Evolutionary conservation across 2,329 filamentous ascomycete species (phyloP), one percentile per base, ranked within the genome.

Genomic region (Clonostachys sp.): DNA sequence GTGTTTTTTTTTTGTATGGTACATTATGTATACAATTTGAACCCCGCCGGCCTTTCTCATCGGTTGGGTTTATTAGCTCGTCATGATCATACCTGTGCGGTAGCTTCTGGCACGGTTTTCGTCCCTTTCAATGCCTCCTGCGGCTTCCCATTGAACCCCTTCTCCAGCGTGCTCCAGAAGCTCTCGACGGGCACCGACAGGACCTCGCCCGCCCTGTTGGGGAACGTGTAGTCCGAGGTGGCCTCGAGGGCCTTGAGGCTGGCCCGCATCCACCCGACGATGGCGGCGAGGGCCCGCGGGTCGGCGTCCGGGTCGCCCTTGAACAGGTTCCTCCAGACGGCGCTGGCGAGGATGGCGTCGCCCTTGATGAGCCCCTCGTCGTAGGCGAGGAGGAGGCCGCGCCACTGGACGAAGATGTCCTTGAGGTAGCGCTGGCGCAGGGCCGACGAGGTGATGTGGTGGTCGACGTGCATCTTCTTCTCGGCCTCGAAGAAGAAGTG

Each of bases 401-500:
- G 84, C 89, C 92, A 99, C 69, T 96, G 91, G 50, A 91, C 76
- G 59, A 94, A 97, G 50, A 96, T 78, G 65, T 97, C 92, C 67
- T 96, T 96, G 46, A 87, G 76, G 66, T 85, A 84, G 53, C 76
- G 77, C 64, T 84, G 80, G 38, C 83, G 77, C 54, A 83, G 70
- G 30, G 72, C 72, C 46, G 76, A 73, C 50, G 80, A 80, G 33
- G 71, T 69, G 66, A 86, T 77, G 55, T 85, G 85, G 74, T 96
- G 92, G 63, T 85, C 81, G 52, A 87, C 74, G 51, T 88, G 87
- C 81, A 95, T 92, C 60, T 84, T 81, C 65, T 87, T 84, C 72
- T 95, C 89, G 59, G 87, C 88, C 59, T 88, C 85, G 72, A 89
- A 89, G 75, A 92, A 97, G 76, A 95, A 96, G 67, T 97, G 91